Evolutionary conservation across 2,329 filamentous ascomycete genomes (phyloP), one percentile per base, ranked within the genome.

Genomic region (Zymoseptoria ardabiliae): DNA sequence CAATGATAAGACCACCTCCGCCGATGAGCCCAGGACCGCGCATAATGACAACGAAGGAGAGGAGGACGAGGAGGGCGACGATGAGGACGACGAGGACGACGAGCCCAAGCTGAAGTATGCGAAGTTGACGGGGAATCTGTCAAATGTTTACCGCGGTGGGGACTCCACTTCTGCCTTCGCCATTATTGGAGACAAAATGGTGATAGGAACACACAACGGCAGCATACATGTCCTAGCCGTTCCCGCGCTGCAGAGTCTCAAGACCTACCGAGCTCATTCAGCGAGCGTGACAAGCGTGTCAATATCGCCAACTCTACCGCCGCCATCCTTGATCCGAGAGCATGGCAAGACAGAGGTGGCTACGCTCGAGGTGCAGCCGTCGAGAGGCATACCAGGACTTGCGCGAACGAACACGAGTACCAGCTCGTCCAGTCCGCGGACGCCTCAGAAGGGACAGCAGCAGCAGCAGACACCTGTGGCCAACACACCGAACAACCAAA

Each of bases 171-270:
- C 92, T 74, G 81, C 90, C 8, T 96, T 96, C 72, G 77, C 95
- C 54, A 90, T 96, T 54, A 89, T 89, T 49, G 93, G 93, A 56
- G 93, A 99, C 79, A 97, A 97, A 79, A 96, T 97, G 93, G 90
- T 97, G 63, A 81, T 96, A 67, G 94, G 93, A 65, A 97, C 94
- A 30, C 93, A 99, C 74, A 96, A 96, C 76, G 94, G 94, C 69
- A 96, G 94, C 70, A 93, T 97, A 69, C 89, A 99, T 78, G 87
- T 96, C 62, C 78, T 97, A 53, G 88, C 90, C 64, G 76, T 97
- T 19, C 92, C 94, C 0, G 84, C 85, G 5, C 89, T 97, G 71
- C 86, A 93, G 65, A 79, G 88, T 3, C 75, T 99, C 49, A 87
- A 91, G 69, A 87, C 89, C 61, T 99, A 97, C 73, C 90, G 93